Evolutionary conservation across 148 eudicot species (phyloP), one percentile per base, ranked within the genome.

Genomic region (Salicornia ramosissima): DNA sequence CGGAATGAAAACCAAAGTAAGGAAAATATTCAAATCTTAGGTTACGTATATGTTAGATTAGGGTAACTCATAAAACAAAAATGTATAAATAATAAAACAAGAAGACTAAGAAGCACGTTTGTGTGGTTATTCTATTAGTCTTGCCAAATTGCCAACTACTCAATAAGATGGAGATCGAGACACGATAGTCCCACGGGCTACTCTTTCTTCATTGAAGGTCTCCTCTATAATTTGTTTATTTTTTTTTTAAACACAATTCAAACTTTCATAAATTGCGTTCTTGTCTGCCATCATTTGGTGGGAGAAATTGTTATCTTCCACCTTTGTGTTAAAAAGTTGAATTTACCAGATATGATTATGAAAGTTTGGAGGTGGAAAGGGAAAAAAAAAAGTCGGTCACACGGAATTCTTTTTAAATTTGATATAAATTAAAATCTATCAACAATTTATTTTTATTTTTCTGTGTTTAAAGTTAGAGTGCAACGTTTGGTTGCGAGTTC

Each of bases 261-360:
- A 74, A 68, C 78, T 74, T 74, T 76, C 64, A 76, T 64, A 75
- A 77, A 78, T 54, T 81, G 82, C 53, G 73, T 82, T 82, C 78
- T n/a, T 82, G 91, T 83, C 88, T 67, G 83, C 83, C 88, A 87
- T 83, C 78, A 82, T 83, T 63, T 73, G 75, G 76, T 71, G 55
- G 80, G 75, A 68, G 74, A 71, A 80, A 74, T 10, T 67, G 64
- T 47, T 64, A 71, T 73, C 65, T 69, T 77, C 83, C 78, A 71
- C 82, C 81, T 64, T 8, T 3, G 57, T 67, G 42, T 16, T 50
- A 26, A 60, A n/a, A 25, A 72, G 78, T 66, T 22, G 22, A 73
- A 68, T 46, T 18, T 2, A 47, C 58, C 54, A 53, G n/a, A n/a
- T n/a, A n/a, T n/a, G n/a, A n/a, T n/a, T n/a, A n/a, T n/a, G n/a